Conservation (phyloP, 257 asterid species). For the Solanum clarkiae region DNA sequence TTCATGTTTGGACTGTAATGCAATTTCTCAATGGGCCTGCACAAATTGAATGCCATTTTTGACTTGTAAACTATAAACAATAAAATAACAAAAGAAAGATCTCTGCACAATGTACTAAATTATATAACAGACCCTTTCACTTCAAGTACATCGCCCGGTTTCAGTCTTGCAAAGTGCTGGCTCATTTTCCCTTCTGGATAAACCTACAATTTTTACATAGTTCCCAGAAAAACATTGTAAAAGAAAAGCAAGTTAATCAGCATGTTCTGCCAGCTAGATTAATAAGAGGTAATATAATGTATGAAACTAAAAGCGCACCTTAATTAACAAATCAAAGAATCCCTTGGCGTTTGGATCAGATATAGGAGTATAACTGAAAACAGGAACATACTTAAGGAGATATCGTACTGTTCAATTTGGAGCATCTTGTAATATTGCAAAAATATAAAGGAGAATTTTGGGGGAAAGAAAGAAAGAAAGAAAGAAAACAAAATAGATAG, state of each 20-base stretch:
- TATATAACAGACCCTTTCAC: conserved; percentile 73
- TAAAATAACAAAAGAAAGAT: background rate
- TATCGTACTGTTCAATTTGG: background rate
- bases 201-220: conserved; percentile 32
- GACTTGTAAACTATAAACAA: background rate
- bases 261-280: background rate
- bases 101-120: background rate
- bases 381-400: background rate
- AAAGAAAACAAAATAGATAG: background rate
- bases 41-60: background rate
- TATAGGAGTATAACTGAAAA: conserved; percentile 91
- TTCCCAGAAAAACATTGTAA: background rate
- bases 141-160: conserved; percentile 90
- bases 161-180: conserved; percentile 84
- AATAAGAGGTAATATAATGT: background rate
- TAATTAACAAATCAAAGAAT: conserved; percentile 79
- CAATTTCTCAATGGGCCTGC: conserved; percentile 91
- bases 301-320: conserved; percentile 34
- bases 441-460: background rate
- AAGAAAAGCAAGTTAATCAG: background rate
- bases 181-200: conserved; percentile 99
- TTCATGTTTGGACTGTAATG: conserved; percentile 85
- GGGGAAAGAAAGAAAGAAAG: background rate
- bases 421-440: background rate
- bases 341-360: conserved; percentile 87